Evolutionary conservation across 371 early-diverging fungal species (phyloP).

Genomic region (Rhizopus sp.): DNA sequence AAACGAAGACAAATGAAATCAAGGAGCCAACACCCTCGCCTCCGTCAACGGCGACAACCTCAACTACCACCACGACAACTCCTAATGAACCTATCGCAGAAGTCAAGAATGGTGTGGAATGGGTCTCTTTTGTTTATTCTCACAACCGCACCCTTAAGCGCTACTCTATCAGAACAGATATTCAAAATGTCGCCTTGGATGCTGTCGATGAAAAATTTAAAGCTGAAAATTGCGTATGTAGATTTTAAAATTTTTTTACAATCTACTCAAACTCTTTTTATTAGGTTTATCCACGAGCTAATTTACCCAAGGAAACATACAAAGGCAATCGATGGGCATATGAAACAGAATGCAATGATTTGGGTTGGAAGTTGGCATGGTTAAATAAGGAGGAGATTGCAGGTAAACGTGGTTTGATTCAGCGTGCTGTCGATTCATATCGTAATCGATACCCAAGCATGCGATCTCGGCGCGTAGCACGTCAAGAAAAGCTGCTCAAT

Average conservation of each 20-base stretch:
- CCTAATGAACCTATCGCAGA: slow-evolving; percentile 48
- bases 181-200: slow-evolving; percentile 62
- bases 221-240: slow-evolving; percentile 74
- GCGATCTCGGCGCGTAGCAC: slow-evolving; percentile 78
- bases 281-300: slow-evolving; percentile 62
- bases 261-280: background rate
- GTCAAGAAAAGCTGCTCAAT: slow-evolving; percentile 75
- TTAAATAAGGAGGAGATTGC: slow-evolving; percentile 82
- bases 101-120: slow-evolving; percentile 64
- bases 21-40: too few relatives aligned
- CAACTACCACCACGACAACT: slow-evolving; percentile 14
- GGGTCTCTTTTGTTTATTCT: slow-evolving; percentile 72
- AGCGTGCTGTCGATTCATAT: slow-evolving; percentile 94
- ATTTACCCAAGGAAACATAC: slow-evolving; percentile 67
- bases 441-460: slow-evolving; percentile 84
- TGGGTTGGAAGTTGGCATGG: slow-evolving; percentile 91
- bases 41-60: background rate
- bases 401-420: slow-evolving; percentile 90
- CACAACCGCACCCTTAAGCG: slow-evolving; percentile 63
- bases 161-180: slow-evolving; percentile 80
- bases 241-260: background rate
- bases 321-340: slow-evolving; percentile 92
- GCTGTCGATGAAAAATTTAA: slow-evolving; percentile 74
- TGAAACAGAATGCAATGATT: slow-evolving; percentile 86
- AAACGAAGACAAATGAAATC: background rate